Evolutionary conservation across 148 eudicot genomes (phyloP).

Genomic region (Arctostaphylos glauca): DNA sequence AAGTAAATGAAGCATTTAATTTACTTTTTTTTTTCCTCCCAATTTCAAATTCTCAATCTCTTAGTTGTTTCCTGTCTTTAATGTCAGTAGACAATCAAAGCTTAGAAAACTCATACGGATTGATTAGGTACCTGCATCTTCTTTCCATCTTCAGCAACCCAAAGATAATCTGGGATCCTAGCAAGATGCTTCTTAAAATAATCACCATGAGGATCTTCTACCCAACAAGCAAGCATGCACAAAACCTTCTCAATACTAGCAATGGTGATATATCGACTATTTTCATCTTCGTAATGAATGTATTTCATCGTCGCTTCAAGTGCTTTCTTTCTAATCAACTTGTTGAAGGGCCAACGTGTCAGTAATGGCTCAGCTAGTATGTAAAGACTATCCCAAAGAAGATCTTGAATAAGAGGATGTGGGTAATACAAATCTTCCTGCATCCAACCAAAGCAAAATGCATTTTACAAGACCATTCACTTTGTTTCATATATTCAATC

Average conservation of each 20-base stretch:
- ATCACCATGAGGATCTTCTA: constrained; percentile 37
- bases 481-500: too few relatives aligned
- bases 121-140: constrained; percentile 35
- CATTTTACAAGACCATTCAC: background rate
- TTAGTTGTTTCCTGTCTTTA: background rate
- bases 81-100: background rate
- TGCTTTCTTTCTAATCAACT: constrained; percentile 20
- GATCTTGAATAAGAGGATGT: constrained; percentile 17
- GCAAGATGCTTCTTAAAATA: constrained; percentile 43
- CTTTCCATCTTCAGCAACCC: constrained; percentile 52
- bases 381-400: constrained; percentile 23
- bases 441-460: background rate
- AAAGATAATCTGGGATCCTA: constrained; percentile 37
- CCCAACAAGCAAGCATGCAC: constrained; percentile 34
- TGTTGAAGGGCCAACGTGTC: constrained; percentile 23
- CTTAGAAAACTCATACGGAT: background rate
- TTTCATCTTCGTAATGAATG: constrained; percentile 25
- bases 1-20: background rate
- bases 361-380: constrained; percentile 17
- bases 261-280: constrained; percentile 24
- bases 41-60: background rate
- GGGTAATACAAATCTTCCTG: constrained; percentile 21
- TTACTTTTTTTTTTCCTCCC: background rate
- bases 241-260: constrained; percentile 22
- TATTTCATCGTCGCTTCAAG: constrained; percentile 11